phyloP scores from a whole-genome alignment of 768 basidiomycete genomes.

The Hericium coralloides region DNA sequence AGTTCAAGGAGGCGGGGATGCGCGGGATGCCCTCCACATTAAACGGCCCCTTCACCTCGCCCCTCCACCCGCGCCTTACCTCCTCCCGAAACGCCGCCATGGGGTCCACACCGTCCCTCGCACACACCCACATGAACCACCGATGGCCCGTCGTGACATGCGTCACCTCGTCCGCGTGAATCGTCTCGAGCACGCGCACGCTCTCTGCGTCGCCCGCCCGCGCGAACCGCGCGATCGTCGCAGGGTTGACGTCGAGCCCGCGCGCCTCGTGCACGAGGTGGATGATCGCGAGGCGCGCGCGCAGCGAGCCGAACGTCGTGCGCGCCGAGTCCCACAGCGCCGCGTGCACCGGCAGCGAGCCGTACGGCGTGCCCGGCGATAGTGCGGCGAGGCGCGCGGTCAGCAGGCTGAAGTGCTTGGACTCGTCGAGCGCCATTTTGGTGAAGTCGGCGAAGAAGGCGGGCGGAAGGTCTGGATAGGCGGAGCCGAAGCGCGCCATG shows the following conservation, averaged over 20 bases:
- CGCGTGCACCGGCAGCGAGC: slow-evolving; percentile 63
- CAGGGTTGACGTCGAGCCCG: slow-evolving; percentile 78
- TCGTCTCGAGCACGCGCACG: slow-evolving; percentile 60
- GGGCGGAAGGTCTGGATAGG: slow-evolving; percentile 49
- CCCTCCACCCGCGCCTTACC: slow-evolving; percentile 60
- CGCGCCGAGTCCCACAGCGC: slow-evolving; percentile 74
- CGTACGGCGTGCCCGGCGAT: slow-evolving; percentile 61
- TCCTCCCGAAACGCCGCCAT: slow-evolving; percentile 60
- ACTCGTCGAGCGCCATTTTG: slow-evolving; percentile 80
- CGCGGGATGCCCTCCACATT: slow-evolving; percentile 68
- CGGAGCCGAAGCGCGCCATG: slow-evolving; percentile 66
- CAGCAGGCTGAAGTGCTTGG: slow-evolving; percentile 75
- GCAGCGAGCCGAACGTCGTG: slow-evolving; percentile 57
- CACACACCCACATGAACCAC: slow-evolving; percentile 77
- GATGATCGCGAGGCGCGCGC: slow-evolving; percentile 71
- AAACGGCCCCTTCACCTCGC: slow-evolving; percentile 76
- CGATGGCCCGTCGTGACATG: slow-evolving; percentile 78
- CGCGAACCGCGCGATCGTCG: slow-evolving; percentile 64
- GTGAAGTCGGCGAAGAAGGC: slow-evolving; percentile 78
- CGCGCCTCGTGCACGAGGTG: slow-evolving; percentile 82
- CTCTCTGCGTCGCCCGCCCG: slow-evolving; percentile 59
- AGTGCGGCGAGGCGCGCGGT: slow-evolving; percentile 50
- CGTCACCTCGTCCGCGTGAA: slow-evolving; percentile 73
- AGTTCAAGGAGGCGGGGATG: too few species aligned
- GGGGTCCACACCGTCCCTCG: slow-evolving; percentile 45